Base-by-base conservation (phyloP, 805 yeast species). In the Wickerhamomyces hampshirensis region DNA sequence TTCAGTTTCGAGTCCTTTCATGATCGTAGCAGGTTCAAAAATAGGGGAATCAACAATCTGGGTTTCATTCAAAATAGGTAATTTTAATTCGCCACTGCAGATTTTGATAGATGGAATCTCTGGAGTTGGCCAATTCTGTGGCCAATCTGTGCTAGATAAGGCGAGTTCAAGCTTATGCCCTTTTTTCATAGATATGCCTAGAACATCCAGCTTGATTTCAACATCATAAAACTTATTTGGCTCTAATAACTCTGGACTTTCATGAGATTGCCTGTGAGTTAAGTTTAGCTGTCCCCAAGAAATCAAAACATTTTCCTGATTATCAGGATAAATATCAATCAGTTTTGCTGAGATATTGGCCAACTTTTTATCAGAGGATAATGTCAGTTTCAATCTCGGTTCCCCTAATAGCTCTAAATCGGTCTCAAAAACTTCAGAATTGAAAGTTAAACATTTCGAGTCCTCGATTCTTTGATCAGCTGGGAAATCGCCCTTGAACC, bases 241-340 rank as follows among this genome's bases (percentile, higher is more conserved):
- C 19, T 41, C 50, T 35, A 68, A 45, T 33, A 42, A 45, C 37
- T 56, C 58, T n/a, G 73, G 74, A 37, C 44, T 49, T 42, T 68
- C 73, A 41, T 63, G 61, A 1, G 69, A 63, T 17, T 66, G 56
- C 35, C 65, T 56, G 47, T 67, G 71, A 1, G 66, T 52, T 29
- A 68, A 43, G 38, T 69, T 69, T 36, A 67, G 46, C 42, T 63
- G 65, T 13, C 73, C 73, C 73, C 74, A 68, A 1, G 69, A 62
- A n/a, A 69, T 46, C 29, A 69, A 47, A 9, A 63, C 58, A 21
- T 35, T 23, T 30, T 47, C 51, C n/a, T 53, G 53, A 17, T 44
- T 50, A 3, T 57, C 51, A 3, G 71, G 69, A 40, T 67, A 57
- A 15, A 68, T 33, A 44, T 68, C 73, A 19, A 62, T 62, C 17